phyloP scores from a whole-genome alignment of 768 basidiomycete genomes.

The Calocybe cyanea region DNA sequence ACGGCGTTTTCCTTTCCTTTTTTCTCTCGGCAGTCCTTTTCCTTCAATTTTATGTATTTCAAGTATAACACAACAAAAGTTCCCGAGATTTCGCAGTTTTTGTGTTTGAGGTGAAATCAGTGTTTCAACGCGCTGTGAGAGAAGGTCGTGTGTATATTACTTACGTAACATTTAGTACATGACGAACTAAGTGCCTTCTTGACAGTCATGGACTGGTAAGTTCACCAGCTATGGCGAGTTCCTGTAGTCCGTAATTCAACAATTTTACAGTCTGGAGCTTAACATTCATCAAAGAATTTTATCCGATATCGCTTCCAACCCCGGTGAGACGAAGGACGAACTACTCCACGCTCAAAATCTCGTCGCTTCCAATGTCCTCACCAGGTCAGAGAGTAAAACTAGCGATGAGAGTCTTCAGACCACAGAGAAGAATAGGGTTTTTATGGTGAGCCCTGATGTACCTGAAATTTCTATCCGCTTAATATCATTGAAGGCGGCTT shows the following conservation, averaged over 20 bases:
- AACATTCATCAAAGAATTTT: constrained; percentile 75
- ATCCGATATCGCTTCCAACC: constrained; percentile 64
- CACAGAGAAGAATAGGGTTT: constrained; percentile 32
- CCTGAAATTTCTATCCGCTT: constrained; percentile 4
- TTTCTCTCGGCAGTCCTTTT: no score
- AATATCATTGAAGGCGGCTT: constrained; percentile 48
- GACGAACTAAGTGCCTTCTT: no score
- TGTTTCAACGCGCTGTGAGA: no score
- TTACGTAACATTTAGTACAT: no score
- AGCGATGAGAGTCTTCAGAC: constrained; percentile 24
- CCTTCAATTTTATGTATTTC: no score
- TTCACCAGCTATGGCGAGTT: constrained; percentile 1
- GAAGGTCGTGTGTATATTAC: no score
- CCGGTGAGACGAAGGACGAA: constrained; percentile 45
- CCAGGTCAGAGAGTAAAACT: constrained; percentile 28
- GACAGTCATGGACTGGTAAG: constrained; percentile 44
- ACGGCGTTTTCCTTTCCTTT: no score
- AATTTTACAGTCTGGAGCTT: constrained; percentile 60
- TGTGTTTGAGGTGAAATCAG: no score
- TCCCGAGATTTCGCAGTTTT: no score
- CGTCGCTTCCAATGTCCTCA: constrained; percentile 60
- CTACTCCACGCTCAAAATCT: constrained; percentile 47
- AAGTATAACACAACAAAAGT: no score
- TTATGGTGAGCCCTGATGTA: constrained; percentile 26
- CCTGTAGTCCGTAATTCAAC: constrained; percentile 5